A percentile compares a stretch with the other conserved stretches of the same genome.
Conservation (phyloP, 352 stramenopile genomes). For the Phytophthora megakarya region DNA sequence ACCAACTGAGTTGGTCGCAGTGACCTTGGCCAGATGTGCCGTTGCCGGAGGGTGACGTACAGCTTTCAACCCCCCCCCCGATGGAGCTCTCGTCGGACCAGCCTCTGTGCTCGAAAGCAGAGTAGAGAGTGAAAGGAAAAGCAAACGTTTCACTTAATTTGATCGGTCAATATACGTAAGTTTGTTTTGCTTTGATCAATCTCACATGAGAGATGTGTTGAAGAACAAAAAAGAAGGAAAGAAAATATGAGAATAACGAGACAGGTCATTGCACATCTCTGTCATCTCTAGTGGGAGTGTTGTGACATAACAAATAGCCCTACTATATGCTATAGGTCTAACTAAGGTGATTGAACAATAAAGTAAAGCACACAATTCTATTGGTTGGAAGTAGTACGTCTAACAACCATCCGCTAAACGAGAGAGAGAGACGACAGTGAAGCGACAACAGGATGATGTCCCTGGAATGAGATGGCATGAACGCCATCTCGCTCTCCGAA, state of each 20-base stretch:
- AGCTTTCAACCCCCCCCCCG: not conserved
- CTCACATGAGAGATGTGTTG: not conserved
- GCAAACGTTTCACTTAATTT: not conserved
- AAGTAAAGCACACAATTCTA: not conserved
- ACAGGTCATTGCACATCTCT: no score
- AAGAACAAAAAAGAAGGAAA: no score
- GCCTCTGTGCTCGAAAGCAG: not conserved
- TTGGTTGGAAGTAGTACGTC: not conserved
- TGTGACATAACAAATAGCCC: not conserved
- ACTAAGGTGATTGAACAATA: not conserved
- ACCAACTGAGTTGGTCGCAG: not conserved
- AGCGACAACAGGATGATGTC: not conserved
- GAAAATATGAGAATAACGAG: no score
- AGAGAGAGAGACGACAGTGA: not conserved
- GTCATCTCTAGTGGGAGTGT: slow-evolving; percentile 3
- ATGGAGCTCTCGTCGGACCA: not conserved
- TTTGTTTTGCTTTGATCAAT: not conserved
- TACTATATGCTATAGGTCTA: not conserved
- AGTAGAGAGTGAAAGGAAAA: not conserved
- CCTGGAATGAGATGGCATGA: not conserved
- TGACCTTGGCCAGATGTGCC: not conserved
- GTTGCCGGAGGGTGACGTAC: not conserved
- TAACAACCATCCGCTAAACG: not conserved
- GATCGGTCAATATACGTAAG: no score
- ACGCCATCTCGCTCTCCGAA: not conserved